Evolutionary conservation across 1,139 yeast species (phyloP), one percentile per base, ranked within the genome.

Genomic region (Pneumocystis murina): DNA sequence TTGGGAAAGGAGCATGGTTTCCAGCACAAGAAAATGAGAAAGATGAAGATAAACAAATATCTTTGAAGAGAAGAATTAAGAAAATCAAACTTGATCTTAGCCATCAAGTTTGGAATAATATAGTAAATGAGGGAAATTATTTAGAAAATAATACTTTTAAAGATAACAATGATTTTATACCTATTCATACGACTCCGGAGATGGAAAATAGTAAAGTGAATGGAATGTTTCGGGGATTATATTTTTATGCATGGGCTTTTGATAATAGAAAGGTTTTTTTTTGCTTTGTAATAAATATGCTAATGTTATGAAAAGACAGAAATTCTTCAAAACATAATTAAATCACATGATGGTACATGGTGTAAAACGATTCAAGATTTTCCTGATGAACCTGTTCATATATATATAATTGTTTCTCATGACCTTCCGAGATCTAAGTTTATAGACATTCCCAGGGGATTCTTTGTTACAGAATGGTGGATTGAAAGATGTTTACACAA

Each of bases 381-480:
- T 24, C 55, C 55, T 8, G n/a, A 48, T 48, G 14, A 33, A 12
- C 17, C 55, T 48, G 33, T 48, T 48, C 33, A 24, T 16, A 48
- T 48, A 48, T 48, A 48, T 48, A 48, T 48, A 48, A 24, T 48
- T 48, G 55, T 48, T 48, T 24, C 55, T 48, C 55, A 48, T 48
- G n/a, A 48, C 14, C 55, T 48, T 48, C 55, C 55, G 24, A 48
- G 10, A 48, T 48, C 16, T 48, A 12, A 24, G 6, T 24, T 48
- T 48, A 16, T 20, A 7, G 33, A 48, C 24, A 48, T 48, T 24
- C 28, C 55, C 5, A 40, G 30, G 14, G 60, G 60, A 28, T 12
- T 28, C 14, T 58, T 58, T 24, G 43, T 58, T 20, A 58, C 60
- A 20, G 60, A 58, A 30, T 58, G 60, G 60, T 58, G 60, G 60